Evolutionary conservation across 495 filamentous ascomycete genomes (phyloP).

Genomic region (Trichocladium antarcticum): DNA sequence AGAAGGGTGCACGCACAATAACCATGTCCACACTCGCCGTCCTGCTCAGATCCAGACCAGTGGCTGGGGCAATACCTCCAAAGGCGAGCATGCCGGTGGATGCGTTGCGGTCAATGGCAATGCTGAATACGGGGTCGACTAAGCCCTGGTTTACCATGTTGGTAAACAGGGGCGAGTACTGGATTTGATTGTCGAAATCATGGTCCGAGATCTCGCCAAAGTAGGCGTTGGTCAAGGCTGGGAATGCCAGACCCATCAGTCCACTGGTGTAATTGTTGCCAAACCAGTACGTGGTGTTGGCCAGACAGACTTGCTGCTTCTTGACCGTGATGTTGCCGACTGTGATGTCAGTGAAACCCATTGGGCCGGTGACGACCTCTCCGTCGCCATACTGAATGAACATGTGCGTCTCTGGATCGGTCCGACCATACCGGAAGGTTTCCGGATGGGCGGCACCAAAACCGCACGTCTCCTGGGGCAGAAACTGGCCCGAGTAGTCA

Average conservation of each 20-base stretch:
- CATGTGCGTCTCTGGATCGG: constrained; percentile 38
- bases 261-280: constrained; percentile 42
- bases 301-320: constrained; percentile 37
- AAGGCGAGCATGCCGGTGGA: constrained; percentile 40
- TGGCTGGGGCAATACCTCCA: constrained; percentile 37
- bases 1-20: constrained; percentile 23
- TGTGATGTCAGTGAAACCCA: constrained; percentile 47
- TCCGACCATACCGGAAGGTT: constrained; percentile 20
- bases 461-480: constrained; percentile 20
- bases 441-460: constrained; percentile 19
- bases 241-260: constrained; percentile 52
- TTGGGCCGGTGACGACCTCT: constrained; percentile 42
- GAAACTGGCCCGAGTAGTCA: constrained; percentile 14
- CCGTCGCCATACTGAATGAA: constrained; percentile 50
- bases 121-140: constrained; percentile 45
- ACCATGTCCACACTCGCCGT: constrained; percentile 29
- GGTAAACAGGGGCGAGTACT: constrained; percentile 49
- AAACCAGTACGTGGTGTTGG: constrained; percentile 33
- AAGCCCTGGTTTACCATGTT: constrained; percentile 44
- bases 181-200: constrained; percentile 21
- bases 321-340: constrained; percentile 44
- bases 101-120: constrained; percentile 36
- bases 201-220: constrained; percentile 21
- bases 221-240: constrained; percentile 40
- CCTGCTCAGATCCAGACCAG: constrained; percentile 20